Percentiles rank a stretch among this genome's conserved stretches.
Evolutionary conservation across 2,329 filamentous ascomycete species (phyloP).

Genomic region (Eutypella sp.): DNA sequence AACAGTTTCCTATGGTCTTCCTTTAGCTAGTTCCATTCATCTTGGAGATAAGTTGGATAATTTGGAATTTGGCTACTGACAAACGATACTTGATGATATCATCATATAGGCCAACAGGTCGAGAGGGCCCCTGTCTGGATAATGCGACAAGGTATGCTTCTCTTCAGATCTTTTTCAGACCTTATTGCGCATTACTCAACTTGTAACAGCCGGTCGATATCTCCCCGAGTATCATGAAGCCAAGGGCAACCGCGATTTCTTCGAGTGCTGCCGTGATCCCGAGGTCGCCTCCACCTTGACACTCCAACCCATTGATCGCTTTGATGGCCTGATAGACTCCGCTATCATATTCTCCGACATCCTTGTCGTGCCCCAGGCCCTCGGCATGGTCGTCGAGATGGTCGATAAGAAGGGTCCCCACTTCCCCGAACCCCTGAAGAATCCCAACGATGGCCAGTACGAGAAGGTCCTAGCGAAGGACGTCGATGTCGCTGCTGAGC

Average conservation of each 20-base stretch:
- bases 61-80: no score
- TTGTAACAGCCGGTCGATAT: slow-evolving; percentile 82
- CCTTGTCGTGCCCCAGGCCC: slow-evolving; percentile 91
- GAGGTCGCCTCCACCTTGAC: slow-evolving; percentile 92
- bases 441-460: slow-evolving; percentile 81
- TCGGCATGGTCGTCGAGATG: slow-evolving; percentile 99
- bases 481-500: slow-evolving; percentile 78
- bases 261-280: slow-evolving; percentile 91
- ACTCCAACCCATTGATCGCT: slow-evolving; percentile 91
- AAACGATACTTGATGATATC: slow-evolving; percentile 9
- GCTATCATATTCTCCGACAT: slow-evolving; percentile 99
- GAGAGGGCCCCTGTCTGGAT: slow-evolving; percentile 97
- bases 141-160: slow-evolving; percentile 93
- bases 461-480: slow-evolving; percentile 66
- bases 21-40: background rate
- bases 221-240: slow-evolving; percentile 96
- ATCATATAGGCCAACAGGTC: slow-evolving; percentile 69
- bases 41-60: no score
- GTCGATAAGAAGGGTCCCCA: slow-evolving; percentile 94
- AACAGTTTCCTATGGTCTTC: no score
- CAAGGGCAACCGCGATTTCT: slow-evolving; percentile 89
- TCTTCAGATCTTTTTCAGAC: no score
- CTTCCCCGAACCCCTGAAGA: slow-evolving; percentile 79
- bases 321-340: slow-evolving; percentile 82
- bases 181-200: no score